Percentiles rank a stretch among this genome's conserved stretches.
These are phyloP conservation scores for Erythrophleum ivorense DNA, from an alignment of 331 rosid species.

Conservation along the genomic window DNA sequence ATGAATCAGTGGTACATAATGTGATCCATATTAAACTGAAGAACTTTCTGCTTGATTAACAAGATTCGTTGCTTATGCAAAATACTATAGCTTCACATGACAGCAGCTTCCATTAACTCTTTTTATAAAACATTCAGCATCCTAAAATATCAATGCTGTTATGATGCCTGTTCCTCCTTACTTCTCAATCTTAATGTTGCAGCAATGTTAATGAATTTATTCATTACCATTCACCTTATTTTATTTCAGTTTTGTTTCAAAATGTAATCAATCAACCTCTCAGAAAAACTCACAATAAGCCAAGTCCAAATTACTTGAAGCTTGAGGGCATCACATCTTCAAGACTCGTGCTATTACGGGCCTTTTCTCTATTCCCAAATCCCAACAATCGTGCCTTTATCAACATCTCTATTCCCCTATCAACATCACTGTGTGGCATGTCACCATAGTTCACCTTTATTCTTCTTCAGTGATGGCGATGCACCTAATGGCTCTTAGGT, in stretches of 20 bases:
- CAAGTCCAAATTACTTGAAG: no score
- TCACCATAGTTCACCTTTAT: not conserved
- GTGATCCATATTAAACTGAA: not conserved
- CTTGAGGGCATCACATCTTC: not conserved
- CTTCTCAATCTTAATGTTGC: not conserved
- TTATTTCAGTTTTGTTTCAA: no score
- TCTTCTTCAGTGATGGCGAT: not conserved
- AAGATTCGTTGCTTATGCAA: constrained; percentile 34
- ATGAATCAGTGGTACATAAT: no score
- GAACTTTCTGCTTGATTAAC: constrained; percentile 33
- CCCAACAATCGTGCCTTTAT: not conserved
- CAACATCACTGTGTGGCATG: no score
- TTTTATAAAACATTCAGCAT: constrained; percentile 31
- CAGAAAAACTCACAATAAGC: no score
- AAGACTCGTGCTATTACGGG: not conserved
- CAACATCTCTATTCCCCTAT: not conserved
- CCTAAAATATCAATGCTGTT: constrained; percentile 1
- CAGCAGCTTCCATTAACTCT: constrained; percentile 14
- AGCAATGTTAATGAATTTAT: not conserved
- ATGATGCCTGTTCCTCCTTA: not conserved
- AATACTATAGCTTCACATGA: constrained; percentile 5
- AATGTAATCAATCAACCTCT: no score
- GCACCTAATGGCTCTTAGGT: not conserved
- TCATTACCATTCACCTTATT: not conserved
- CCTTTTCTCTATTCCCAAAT: not conserved